A percentile compares a stretch with the other conserved stretches of the same genome.
Conservation (phyloP, 2,329 filamentous ascomycete genomes). For the Epichloe sp. region DNA sequence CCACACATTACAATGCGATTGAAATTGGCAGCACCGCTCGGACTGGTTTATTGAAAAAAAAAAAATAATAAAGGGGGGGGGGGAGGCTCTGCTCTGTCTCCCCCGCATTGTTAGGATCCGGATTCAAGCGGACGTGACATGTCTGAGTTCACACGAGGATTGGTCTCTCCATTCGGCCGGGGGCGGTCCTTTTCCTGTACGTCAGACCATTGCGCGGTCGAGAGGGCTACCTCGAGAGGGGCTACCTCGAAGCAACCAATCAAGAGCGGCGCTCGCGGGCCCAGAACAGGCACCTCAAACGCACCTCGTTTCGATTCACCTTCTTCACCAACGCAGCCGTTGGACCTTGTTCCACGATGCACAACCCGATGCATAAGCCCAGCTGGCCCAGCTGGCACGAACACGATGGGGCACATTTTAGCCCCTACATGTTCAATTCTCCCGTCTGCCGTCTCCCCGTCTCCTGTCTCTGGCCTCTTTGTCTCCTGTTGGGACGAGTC, state of each 20-base stretch:
- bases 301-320: conserved; percentile 2
- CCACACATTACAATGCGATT: too few relatives aligned
- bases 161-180: background rate
- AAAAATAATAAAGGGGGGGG: too few relatives aligned
- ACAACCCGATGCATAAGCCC: background rate
- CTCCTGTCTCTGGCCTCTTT: background rate
- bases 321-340: background rate
- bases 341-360: background rate
- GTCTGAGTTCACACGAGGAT: background rate
- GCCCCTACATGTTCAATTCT: background rate
- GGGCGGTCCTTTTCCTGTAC: too few relatives aligned
- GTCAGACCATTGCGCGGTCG: too few relatives aligned
- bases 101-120: too few relatives aligned
- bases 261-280: background rate
- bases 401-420: too few relatives aligned
- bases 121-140: background rate
- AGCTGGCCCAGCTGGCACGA: background rate
- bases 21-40: too few relatives aligned
- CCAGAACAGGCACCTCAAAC: conserved; percentile 3
- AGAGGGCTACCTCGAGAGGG: too few relatives aligned
- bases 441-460: background rate
- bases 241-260: background rate
- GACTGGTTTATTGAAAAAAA: too few relatives aligned
- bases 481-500: background rate
- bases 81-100: too few relatives aligned